Conservation (phyloP, 169 alveolate species). For the Theileria parva region DNA sequence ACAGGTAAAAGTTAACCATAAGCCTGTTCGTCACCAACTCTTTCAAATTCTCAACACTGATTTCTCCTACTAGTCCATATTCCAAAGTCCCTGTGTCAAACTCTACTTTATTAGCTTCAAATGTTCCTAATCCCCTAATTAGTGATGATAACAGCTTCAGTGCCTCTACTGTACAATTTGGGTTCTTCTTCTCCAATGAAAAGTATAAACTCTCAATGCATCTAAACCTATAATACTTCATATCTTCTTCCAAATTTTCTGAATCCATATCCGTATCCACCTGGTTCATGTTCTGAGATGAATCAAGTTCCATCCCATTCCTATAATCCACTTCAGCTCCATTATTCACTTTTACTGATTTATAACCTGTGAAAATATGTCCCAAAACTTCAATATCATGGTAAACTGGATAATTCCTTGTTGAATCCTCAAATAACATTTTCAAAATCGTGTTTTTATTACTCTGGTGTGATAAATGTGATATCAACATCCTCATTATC, state of each 20-base stretch:
- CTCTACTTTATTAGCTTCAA: slow-evolving; percentile 50
- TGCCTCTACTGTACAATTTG: slow-evolving; percentile 51
- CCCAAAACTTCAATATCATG: neutral
- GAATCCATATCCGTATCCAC: neutral
- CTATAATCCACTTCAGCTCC: neutral
- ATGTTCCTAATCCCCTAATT: slow-evolving; percentile 37
- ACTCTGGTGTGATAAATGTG: neutral
- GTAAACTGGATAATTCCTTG: neutral
- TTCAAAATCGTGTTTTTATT: neutral
- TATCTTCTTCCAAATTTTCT: neutral
- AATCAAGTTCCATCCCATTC: neutral
- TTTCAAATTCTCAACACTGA: slow-evolving; percentile 19
- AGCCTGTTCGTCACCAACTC: slow-evolving; percentile 26
- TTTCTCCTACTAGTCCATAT: slow-evolving; percentile 42
- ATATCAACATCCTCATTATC: neutral
- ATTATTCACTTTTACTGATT: neutral
- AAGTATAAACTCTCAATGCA: slow-evolving; percentile 37
- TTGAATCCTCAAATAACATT: neutral
- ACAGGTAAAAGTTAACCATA: slow-evolving; percentile 8
- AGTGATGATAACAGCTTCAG: slow-evolving; percentile 30
- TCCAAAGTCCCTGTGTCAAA: slow-evolving; percentile 48
- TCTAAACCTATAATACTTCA: neutral
- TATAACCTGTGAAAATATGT: slow-evolving; percentile 1
- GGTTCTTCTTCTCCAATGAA: slow-evolving; percentile 29
- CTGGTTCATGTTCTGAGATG: neutral